phyloP scores from a whole-genome alignment of 75 land plant genomes.

The Azolla pinnata region DNA sequence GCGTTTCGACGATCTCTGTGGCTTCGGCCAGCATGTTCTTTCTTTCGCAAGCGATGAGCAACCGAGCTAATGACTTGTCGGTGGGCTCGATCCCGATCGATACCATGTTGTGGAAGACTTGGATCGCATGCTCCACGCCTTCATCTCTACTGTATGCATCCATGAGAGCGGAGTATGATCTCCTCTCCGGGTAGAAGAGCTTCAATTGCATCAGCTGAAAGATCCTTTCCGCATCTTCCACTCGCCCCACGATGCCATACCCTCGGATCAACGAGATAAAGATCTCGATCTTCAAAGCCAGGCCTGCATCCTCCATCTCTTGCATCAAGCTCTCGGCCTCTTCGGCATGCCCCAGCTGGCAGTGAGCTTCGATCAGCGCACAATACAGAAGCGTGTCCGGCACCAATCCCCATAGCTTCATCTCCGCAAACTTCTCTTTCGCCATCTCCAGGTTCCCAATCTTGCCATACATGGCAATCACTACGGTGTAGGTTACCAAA shows the following conservation, averaged over 20 bases:
- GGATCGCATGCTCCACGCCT: constrained; percentile 36
- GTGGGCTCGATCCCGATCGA: constrained; percentile 42
- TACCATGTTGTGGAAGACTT: constrained; percentile 59
- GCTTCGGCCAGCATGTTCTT: constrained; percentile 48
- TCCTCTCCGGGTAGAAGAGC: constrained; percentile 47
- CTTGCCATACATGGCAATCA: constrained; percentile 72
- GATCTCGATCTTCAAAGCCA: constrained; percentile 46
- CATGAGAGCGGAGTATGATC: constrained; percentile 54
- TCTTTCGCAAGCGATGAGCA: constrained; percentile 50
- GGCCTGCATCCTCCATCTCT: constrained; percentile 58
- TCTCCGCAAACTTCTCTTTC: constrained; percentile 44
- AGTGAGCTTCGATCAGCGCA: constrained; percentile 74
- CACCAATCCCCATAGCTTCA: constrained; percentile 40
- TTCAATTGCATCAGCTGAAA: constrained; percentile 71
- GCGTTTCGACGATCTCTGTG: constrained; percentile 35
- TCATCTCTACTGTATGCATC: constrained; percentile 64
- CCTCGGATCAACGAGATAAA: constrained; percentile 67
- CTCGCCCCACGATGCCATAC: constrained; percentile 47
- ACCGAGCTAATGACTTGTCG: constrained; percentile 55
- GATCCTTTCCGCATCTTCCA: constrained; percentile 67
- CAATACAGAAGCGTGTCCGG: constrained; percentile 65
- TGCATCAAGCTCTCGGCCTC: constrained; percentile 42
- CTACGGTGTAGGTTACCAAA: constrained; percentile 47
- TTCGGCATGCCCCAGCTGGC: constrained; percentile 51
- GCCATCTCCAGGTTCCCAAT: constrained; percentile 47